Evolutionary conservation across 768 basidiomycete genomes (phyloP).

Genomic region (Naganishia kalamii): DNA sequence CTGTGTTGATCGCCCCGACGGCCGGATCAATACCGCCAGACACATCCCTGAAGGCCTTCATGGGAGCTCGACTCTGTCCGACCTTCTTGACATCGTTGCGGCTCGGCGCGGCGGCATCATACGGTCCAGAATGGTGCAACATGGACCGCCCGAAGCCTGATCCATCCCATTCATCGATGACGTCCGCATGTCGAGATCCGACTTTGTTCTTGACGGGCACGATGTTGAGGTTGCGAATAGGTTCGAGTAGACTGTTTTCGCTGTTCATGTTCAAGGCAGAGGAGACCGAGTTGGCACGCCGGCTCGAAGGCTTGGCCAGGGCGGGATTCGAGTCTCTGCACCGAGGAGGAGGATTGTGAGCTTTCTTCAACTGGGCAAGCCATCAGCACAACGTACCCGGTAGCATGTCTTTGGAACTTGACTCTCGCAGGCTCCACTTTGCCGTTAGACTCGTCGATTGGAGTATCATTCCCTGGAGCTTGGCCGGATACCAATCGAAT

Average conservation of each 20-base stretch:
- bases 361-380: not conserved
- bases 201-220: conserved; percentile 10
- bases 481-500: conserved; percentile 3
- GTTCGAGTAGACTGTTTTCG: not conserved
- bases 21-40: not conserved
- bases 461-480: not conserved
- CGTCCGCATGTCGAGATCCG: conserved; percentile 41
- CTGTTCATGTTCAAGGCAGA: not conserved
- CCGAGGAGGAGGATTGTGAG: not conserved
- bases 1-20: not conserved
- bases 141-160: conserved; percentile 40
- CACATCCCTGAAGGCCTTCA: conserved; percentile 36
- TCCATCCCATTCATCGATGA: conserved; percentile 47
- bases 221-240: conserved; percentile 5
- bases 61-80: conserved; percentile 31
- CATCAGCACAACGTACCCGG: not conserved
- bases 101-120: conserved; percentile 45
- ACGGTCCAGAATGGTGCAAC: conserved; percentile 35
- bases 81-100: conserved; percentile 32
- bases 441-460: not conserved
- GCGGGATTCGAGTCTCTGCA: not conserved
- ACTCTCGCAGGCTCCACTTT: not conserved
- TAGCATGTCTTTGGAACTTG: conserved; percentile 10
- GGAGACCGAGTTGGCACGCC: conserved; percentile 4
- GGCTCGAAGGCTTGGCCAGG: not conserved